Conservation (phyloP, 2,329 filamentous ascomycete species). For the Colletotrichum godetiae region DNA sequence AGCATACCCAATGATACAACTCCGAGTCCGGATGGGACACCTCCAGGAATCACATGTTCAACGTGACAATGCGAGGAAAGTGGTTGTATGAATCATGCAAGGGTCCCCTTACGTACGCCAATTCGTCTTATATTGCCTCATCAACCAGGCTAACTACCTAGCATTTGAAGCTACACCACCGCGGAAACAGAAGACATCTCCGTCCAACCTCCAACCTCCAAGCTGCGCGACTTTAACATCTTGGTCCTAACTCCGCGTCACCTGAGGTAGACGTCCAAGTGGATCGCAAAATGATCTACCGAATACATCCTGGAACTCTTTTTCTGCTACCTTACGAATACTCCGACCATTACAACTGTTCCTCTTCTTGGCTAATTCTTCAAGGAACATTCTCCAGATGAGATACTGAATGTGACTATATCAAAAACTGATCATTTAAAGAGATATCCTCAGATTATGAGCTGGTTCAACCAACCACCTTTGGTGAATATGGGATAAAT, state of each 20-base stretch:
- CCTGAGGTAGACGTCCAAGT: neutral
- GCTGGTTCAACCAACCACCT: no score
- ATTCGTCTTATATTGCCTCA: slow-evolving; percentile 12
- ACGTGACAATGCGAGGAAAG: neutral
- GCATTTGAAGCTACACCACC: slow-evolving; percentile 4
- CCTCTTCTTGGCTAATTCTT: no score
- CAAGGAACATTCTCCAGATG: no score
- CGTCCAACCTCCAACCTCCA: neutral
- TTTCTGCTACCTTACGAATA: no score
- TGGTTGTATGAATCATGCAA: neutral
- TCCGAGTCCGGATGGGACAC: neutral
- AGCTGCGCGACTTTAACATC: neutral
- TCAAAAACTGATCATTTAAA: no score
- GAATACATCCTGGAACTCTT: no score
- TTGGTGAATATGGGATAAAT: no score
- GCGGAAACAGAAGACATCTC: neutral
- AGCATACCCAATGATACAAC: neutral
- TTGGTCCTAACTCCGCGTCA: neutral
- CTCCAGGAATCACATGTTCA: slow-evolving; percentile 23
- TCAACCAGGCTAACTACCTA: neutral
- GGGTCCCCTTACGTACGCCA: neutral
- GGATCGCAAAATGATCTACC: no score
- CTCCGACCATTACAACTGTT: no score
- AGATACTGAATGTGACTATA: no score
- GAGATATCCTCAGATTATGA: no score